Conservation (phyloP, 2,329 filamentous ascomycete species). For the Aspergillus clavatus region DNA sequence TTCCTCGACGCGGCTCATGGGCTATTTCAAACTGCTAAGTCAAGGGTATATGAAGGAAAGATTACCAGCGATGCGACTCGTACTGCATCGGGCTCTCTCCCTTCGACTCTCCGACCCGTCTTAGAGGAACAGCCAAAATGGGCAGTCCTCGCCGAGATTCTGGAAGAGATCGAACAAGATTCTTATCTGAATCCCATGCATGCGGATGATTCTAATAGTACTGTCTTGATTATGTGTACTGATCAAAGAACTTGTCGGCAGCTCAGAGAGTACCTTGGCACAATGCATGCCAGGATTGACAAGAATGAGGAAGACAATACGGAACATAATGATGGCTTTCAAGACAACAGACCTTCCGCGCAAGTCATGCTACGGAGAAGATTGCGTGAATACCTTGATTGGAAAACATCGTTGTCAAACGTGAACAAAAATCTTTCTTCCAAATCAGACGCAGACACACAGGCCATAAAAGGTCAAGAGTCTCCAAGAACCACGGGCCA, state of each 20-base stretch:
- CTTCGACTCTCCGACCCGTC: conserved; percentile 67
- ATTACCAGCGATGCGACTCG: conserved; percentile 54
- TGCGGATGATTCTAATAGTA: conserved; percentile 83
- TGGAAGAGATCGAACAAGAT: conserved; percentile 90
- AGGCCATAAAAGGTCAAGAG: conserved; percentile 18
- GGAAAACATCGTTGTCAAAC: conserved; percentile 85
- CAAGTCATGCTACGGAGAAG: conserved; percentile 86
- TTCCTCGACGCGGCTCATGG: conserved; percentile 93
- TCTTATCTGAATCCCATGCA: conserved; percentile 73
- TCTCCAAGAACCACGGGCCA: conserved; percentile 16
- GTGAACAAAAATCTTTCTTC: conserved; percentile 57
- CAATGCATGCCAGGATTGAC: conserved; percentile 67
- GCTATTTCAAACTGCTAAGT: conserved; percentile 85
- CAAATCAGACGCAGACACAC: conserved; percentile 21
- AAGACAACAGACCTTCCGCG: conserved; percentile 63
- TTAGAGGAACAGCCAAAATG: conserved; percentile 96
- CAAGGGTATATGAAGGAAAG: conserved; percentile 75
- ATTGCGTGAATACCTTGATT: conserved; percentile 78
- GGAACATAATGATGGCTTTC: conserved; percentile 46
- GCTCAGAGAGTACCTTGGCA: conserved; percentile 83
- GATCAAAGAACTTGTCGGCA: conserved; percentile 83
- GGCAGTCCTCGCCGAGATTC: conserved; percentile 77
- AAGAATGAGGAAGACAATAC: conserved; percentile 39
- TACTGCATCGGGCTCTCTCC: conserved; percentile 45
- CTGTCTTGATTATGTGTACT: conserved; percentile 91